These are phyloP conservation scores for Sinapis alba DNA, from an alignment of 441 rosid species.

Conservation along the genomic window DNA sequence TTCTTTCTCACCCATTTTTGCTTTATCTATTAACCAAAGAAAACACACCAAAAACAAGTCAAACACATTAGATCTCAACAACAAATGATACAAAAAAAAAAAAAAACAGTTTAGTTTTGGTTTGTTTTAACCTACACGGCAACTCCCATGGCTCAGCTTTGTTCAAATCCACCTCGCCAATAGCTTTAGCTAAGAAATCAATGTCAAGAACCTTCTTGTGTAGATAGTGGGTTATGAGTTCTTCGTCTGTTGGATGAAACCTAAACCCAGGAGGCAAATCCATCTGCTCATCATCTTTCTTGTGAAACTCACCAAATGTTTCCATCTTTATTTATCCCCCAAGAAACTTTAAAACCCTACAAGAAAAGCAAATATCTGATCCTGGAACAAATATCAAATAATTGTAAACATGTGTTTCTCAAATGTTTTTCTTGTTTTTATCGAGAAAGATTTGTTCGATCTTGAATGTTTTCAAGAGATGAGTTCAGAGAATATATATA, in stretches of 20 bases:
- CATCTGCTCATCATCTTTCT: conserved; percentile 67
- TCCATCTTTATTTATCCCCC: conserved; percentile 47
- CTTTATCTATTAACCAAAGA: conserved; percentile 61
- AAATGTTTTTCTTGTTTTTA: conserved; percentile 12
- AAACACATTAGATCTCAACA: conserved; percentile 3
- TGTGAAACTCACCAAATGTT: conserved; percentile 43
- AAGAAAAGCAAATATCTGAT: conserved; percentile 4
- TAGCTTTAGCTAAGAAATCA: conserved; percentile 64
- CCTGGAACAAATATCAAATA: conserved; percentile 5
- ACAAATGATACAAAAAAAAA: not conserved
- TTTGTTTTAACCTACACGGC: conserved; percentile 56
- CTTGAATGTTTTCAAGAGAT: conserved; percentile 29
- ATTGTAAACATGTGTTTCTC: conserved; percentile 27
- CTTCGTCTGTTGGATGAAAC: conserved; percentile 96
- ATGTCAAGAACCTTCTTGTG: conserved; percentile 68
- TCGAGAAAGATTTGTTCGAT: conserved; percentile 34
- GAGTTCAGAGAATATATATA: conserved; percentile 30
- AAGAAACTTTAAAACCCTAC: conserved; percentile 44
- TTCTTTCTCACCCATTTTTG: conserved; percentile 94
- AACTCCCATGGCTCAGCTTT: conserved; percentile 98
- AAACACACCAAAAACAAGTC: not conserved
- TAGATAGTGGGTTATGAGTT: conserved; percentile 80
- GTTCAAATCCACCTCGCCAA: conserved; percentile 95
- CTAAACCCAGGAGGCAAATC: conserved; percentile 94
- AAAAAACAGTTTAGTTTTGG: not conserved